These are phyloP conservation scores for Suillus tomentosus DNA, from an alignment of 768 basidiomycete genomes.

Conservation along the genomic window DNA sequence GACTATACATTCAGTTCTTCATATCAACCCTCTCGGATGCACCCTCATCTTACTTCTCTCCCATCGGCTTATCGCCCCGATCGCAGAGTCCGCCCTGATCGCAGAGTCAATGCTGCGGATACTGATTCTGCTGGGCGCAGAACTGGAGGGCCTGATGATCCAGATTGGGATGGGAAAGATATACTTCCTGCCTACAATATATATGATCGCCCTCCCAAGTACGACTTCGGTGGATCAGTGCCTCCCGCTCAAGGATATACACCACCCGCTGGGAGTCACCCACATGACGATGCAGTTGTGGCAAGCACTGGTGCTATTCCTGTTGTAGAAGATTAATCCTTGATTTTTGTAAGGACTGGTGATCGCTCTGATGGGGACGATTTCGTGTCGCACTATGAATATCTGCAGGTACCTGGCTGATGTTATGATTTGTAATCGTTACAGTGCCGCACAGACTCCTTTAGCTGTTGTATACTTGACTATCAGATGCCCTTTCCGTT, in stretches of 20 bases:
- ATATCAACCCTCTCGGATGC: slow-evolving; percentile 18
- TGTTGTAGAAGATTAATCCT: background rate
- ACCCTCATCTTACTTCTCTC: slow-evolving; percentile 20
- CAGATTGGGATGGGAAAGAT: slow-evolving; percentile 43
- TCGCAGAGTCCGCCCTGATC: slow-evolving; percentile 24
- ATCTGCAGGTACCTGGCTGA: background rate
- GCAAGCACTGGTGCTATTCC: background rate
- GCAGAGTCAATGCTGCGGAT: slow-evolving; percentile 37
- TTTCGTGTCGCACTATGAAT: background rate
- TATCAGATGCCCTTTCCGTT: background rate
- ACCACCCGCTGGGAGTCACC: background rate
- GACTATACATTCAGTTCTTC: slow-evolving; percentile 12
- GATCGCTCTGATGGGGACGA: background rate
- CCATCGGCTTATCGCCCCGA: slow-evolving; percentile 26
- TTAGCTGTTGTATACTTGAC: background rate
- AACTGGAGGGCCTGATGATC: slow-evolving; percentile 32
- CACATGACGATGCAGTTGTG: background rate
- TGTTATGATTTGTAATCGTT: background rate
- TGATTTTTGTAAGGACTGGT: background rate
- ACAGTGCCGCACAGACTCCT: background rate
- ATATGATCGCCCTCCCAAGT: slow-evolving; percentile 49
- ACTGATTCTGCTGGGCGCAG: slow-evolving; percentile 45
- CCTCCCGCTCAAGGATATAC: background rate
- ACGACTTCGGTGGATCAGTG: slow-evolving; percentile 27
- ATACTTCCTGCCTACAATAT: slow-evolving; percentile 49